Conservation (phyloP, 31 red algal species). For the Odonthalia washingtoniensis region DNA sequence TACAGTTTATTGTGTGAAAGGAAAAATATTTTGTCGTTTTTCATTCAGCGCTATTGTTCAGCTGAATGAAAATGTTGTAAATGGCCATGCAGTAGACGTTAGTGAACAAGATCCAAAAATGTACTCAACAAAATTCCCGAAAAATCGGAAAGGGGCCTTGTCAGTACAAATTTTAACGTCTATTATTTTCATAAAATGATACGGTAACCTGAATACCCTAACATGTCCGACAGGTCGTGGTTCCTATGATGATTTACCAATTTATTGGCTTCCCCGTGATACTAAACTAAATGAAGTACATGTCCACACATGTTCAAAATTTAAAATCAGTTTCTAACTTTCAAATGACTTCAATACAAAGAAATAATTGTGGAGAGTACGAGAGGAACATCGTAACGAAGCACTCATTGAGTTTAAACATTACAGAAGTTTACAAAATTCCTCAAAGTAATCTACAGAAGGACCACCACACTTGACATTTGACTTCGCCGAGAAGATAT, state of each 20-base stretch:
- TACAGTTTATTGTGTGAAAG: slow-evolving; percentile 8
- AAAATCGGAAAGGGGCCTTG: neutral
- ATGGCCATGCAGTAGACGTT: neutral
- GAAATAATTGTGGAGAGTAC: neutral
- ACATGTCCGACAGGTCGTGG: too few species aligned
- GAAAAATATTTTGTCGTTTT: neutral
- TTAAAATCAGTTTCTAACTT: neutral
- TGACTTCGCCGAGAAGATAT: neutral
- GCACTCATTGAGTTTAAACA: neutral
- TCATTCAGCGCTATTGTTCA: neutral
- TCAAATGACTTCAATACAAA: neutral
- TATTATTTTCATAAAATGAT: neutral
- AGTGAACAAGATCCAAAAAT: neutral
- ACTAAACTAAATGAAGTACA: neutral
- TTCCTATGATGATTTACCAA: too few species aligned
- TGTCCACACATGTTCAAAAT: neutral
- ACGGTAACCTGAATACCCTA: too few species aligned
- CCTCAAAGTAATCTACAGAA: neutral
- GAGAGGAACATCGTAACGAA: too few species aligned
- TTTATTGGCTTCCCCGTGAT: neutral
- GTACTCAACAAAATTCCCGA: neutral
- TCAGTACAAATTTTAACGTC: neutral
- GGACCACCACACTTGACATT: neutral
- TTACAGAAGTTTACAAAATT: neutral
- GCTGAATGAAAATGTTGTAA: neutral